Evolutionary conservation across 2,329 filamentous ascomycete genomes (phyloP), one percentile per base, ranked within the genome.

Genomic region (Penicillium vulpinum): DNA sequence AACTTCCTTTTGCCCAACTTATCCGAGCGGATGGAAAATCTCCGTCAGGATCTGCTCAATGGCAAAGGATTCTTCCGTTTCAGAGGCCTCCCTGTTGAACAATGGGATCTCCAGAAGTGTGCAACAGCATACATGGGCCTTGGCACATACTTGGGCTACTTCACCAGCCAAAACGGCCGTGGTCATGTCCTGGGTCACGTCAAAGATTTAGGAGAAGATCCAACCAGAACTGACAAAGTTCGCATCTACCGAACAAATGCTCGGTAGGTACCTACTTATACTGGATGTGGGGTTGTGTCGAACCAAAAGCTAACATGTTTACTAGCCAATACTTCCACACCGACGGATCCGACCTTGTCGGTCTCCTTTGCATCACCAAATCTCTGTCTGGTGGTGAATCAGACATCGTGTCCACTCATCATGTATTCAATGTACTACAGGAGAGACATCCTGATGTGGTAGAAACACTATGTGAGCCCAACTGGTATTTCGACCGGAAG

Each of bases 401-500:
- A 39, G 91, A 94, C 70, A 83, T 94, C 51, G 88, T 88, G 35
- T 89, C 85, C 59, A 83, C 86, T 18, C 91, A 94, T 72, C 79
- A 86, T 65, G 88, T 94, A 21, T 94, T 88, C 85, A 94, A 94
- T 74, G 81, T 82, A 38, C 79, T 95, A 35, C 89, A 91, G 70
- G 77, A 76, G 44, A 84, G 92, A 70, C 81, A 89, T 40, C 90
- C 90, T 0, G 90, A 92, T 66, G 88, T 94, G 1, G 87, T 89
- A 1, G 84, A 89, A 71, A 80, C 86, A 5, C 78, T 94, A 52
- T 87, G 88, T 1, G 76, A 86, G 71, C 90, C 90, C 0, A 84
- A 90, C 60, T 95, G 91, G 91, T 93, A 94, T 77, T 92, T 94
- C 73, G 91, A 94, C 75, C 87, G 91, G 56, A 95, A 95, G 77